Evolutionary conservation across 148 eudicot genomes (phyloP).

Genomic region (Rhododendron molle): DNA sequence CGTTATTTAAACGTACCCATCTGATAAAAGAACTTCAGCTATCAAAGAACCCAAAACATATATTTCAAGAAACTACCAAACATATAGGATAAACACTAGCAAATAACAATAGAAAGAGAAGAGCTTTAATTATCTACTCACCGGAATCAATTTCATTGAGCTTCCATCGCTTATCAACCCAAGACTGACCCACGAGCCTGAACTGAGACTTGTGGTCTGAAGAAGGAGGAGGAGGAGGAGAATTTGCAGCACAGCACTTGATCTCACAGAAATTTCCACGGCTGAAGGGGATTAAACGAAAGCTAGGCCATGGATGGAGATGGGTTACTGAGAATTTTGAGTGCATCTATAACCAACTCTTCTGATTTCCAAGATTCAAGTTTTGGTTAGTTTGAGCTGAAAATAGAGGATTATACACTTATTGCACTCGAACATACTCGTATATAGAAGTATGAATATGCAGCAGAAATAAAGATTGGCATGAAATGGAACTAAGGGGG

Average conservation of each 20-base stretch:
- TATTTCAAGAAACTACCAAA: background rate
- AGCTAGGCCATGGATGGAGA: constrained; percentile 9
- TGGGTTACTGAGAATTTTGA: constrained; percentile 19
- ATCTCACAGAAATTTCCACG: constrained; percentile 12
- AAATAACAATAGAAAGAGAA: background rate
- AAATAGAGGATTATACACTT: background rate
- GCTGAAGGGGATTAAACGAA: constrained; percentile 12
- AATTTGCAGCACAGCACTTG: constrained; percentile 28
- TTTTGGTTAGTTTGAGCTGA: background rate
- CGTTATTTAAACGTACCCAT: background rate
- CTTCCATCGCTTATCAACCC: constrained; percentile 30
- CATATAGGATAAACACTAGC: background rate
- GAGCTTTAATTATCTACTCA: constrained; percentile 12
- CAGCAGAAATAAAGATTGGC: background rate
- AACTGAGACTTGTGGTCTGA: constrained; percentile 30
- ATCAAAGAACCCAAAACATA: background rate
- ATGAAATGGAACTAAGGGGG: background rate
- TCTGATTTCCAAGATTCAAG: constrained; percentile 7
- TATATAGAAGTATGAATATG: background rate
- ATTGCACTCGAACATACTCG: background rate
- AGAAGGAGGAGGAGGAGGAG: constrained; percentile 21
- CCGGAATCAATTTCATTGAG: constrained; percentile 40
- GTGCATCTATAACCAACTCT: constrained; percentile 21
- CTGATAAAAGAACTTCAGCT: background rate
- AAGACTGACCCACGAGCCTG: constrained; percentile 22